A percentile compares a stretch with the other conserved stretches of the same genome.
These are phyloP conservation scores for Yamadazyma laniorum DNA, from an alignment of 805 yeast genomes.

Conservation along the genomic window DNA sequence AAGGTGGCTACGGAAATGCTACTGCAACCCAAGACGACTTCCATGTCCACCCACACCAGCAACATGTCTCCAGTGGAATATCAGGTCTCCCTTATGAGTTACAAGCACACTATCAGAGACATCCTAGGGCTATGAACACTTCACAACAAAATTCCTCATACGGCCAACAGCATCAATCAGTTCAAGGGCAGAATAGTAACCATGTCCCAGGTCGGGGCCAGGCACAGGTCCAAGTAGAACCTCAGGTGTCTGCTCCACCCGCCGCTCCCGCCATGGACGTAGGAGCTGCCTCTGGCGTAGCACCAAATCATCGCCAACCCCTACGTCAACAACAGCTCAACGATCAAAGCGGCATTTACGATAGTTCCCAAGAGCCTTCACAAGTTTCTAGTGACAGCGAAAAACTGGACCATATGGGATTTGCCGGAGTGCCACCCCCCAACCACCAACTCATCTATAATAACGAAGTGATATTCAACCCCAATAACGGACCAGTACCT, in stretches of 20 bases:
- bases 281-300: not conserved
- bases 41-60: slow-evolving; percentile 1
- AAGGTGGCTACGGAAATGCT: not conserved
- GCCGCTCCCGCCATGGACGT: not conserved
- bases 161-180: not conserved
- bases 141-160: not conserved
- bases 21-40: not conserved
- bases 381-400: no score
- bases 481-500: slow-evolving; percentile 55
- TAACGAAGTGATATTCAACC: slow-evolving; percentile 53
- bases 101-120: not conserved
- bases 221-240: not conserved
- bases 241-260: slow-evolving; percentile 2
- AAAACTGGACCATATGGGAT: slow-evolving; percentile 3
- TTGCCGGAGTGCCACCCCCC: slow-evolving; percentile 48
- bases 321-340: not conserved
- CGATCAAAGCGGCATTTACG: not conserved
- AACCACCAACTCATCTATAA: slow-evolving; percentile 52
- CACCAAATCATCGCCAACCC: not conserved
- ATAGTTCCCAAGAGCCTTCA: slow-evolving; percentile 1
- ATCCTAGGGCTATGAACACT: not conserved
- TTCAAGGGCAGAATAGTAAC: no score
- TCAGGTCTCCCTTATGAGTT: not conserved
- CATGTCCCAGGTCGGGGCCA: not conserved
- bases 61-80: not conserved